These are phyloP conservation scores for Claviceps paspali DNA, from an alignment of 2,329 filamentous ascomycete genomes.

Conservation along the genomic window DNA sequence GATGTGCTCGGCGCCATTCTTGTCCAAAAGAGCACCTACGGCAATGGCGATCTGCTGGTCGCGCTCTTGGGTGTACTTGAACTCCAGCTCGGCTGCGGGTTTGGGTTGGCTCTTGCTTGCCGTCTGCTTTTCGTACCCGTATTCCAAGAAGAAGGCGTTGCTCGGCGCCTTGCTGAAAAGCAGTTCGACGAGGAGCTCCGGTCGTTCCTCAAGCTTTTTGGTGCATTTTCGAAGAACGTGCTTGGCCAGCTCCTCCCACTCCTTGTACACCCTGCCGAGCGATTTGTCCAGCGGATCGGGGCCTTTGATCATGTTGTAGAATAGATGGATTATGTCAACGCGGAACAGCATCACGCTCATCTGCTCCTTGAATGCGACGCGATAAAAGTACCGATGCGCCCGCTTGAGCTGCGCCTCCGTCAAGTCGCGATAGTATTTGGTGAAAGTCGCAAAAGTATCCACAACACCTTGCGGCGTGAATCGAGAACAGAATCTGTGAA, in stretches of 20 bases:
- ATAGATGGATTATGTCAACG: constrained; percentile 75
- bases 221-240: constrained; percentile 71
- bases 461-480: constrained; percentile 77
- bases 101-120: constrained; percentile 45
- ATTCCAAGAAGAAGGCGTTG: constrained; percentile 77
- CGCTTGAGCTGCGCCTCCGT: constrained; percentile 71
- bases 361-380: constrained; percentile 88
- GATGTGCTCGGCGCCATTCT: constrained; percentile 60
- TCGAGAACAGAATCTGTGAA: constrained; percentile 62
- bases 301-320: constrained; percentile 86
- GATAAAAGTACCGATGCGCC: constrained; percentile 85
- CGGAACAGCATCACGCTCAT: constrained; percentile 78
- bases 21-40: constrained; percentile 65
- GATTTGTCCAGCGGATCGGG: constrained; percentile 57
- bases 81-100: constrained; percentile 68
- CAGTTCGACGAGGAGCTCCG: constrained; percentile 77
- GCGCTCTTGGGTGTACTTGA: constrained; percentile 54
- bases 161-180: constrained; percentile 83
- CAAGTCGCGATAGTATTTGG: constrained; percentile 67
- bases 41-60: constrained; percentile 66
- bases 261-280: constrained; percentile 46
- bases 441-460: constrained; percentile 74
- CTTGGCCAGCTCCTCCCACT: constrained; percentile 81
- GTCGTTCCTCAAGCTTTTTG: constrained; percentile 72
- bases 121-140: constrained; percentile 76